phyloP scores from a whole-genome alignment of 345 rosid species.

The Schrenkiella parvula region DNA sequence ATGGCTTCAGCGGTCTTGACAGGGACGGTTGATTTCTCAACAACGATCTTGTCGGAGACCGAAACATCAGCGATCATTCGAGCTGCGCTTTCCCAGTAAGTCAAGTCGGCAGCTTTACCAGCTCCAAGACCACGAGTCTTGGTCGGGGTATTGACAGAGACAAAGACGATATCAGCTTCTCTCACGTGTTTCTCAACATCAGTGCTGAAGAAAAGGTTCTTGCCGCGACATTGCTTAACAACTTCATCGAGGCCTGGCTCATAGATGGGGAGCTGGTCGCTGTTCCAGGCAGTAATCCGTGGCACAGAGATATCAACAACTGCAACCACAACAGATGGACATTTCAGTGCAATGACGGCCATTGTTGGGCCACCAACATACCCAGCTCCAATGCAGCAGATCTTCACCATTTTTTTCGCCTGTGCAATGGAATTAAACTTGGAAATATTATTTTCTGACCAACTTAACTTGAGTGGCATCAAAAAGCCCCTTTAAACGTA shows the following conservation, averaged over 20 bases:
- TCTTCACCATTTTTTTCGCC: neutral
- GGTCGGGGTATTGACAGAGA: conserved; percentile 76
- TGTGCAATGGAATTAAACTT: neutral
- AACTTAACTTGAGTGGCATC: neutral
- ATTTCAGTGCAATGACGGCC: conserved; percentile 1
- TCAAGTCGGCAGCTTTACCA: conserved; percentile 58
- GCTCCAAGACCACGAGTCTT: conserved; percentile 79
- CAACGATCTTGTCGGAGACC: neutral
- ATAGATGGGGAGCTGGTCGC: conserved; percentile 74
- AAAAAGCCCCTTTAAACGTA: neutral
- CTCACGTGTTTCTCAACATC: conserved; percentile 38
- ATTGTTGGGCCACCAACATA: conserved; percentile 8
- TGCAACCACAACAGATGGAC: neutral
- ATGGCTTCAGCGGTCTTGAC: neutral
- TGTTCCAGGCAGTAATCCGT: conserved; percentile 33
- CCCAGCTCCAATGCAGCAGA: neutral
- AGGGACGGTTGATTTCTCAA: neutral
- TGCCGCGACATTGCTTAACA: conserved; percentile 29
- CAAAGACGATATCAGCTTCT: conserved; percentile 76
- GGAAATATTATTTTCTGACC: neutral
- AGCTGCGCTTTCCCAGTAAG: neutral
- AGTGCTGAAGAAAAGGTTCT: conserved; percentile 6
- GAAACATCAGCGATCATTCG: conserved; percentile 4
- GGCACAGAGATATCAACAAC: conserved; percentile 7
- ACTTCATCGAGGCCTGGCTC: conserved; percentile 79